phyloP scores from a whole-genome alignment of 2,329 filamentous ascomycete genomes.

The Botryotinia narcissicola region DNA sequence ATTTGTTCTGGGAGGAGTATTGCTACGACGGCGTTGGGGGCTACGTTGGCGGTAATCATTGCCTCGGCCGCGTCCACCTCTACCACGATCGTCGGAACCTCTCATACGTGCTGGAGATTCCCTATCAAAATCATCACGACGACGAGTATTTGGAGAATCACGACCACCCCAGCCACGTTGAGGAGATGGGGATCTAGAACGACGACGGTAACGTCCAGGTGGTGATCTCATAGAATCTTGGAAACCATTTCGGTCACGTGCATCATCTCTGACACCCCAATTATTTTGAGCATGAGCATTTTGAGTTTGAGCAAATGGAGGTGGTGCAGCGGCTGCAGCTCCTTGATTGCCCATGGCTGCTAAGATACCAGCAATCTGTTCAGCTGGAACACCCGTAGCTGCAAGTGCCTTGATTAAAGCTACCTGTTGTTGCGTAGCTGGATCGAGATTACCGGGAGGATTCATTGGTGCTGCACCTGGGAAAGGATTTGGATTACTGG shows the following conservation, averaged over 20 bases:
- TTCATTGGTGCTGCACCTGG: constrained; percentile 41
- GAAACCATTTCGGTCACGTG: constrained; percentile 55
- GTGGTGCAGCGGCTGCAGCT: constrained; percentile 35
- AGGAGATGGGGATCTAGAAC: constrained; percentile 78
- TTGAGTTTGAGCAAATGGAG: constrained; percentile 32
- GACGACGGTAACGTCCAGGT: constrained; percentile 51
- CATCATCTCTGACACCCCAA: constrained; percentile 42
- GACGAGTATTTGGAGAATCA: constrained; percentile 49
- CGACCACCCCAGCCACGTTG: constrained; percentile 69
- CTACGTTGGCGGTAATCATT: constrained; percentile 85
- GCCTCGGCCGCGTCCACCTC: constrained; percentile 51
- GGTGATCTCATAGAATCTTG: constrained; percentile 59
- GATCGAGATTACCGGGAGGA: constrained; percentile 44
- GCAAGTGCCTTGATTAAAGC: constrained; percentile 72
- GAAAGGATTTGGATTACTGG: constrained; percentile 40
- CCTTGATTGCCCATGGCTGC: constrained; percentile 33
- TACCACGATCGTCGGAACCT: constrained; percentile 51
- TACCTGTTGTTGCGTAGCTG: constrained; percentile 65
- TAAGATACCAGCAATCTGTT: constrained; percentile 62
- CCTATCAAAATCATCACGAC: constrained; percentile 61
- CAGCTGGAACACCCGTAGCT: constrained; percentile 72
- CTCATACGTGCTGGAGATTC: constrained; percentile 63
- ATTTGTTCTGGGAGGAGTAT: constrained; percentile 50
- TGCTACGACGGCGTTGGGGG: constrained; percentile 67
- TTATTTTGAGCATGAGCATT: constrained; percentile 43